Conservation (phyloP, 306 rosid genomes). For the Castanopsis chinensis region DNA sequence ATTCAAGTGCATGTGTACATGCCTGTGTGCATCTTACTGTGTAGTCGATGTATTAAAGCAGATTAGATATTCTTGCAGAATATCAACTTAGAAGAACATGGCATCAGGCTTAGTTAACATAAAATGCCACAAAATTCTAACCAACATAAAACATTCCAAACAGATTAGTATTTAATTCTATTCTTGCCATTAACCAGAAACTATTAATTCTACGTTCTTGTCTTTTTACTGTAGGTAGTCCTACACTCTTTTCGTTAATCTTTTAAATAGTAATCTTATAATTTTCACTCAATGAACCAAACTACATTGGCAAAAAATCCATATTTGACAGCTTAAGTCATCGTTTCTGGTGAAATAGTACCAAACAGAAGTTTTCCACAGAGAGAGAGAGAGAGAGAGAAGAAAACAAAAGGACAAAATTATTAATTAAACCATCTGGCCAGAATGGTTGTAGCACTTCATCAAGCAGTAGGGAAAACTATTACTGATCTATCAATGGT, state of each 20-base stretch:
- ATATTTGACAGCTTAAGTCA: neutral
- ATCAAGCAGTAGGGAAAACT: neutral
- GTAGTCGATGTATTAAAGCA: neutral
- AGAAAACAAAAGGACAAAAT: neutral
- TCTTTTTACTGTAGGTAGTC: neutral
- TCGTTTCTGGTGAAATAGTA: neutral
- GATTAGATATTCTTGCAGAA: conserved; percentile 3
- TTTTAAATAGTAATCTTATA: neutral
- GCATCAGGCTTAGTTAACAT: neutral
- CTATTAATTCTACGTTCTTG: neutral
- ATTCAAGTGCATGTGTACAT: neutral
- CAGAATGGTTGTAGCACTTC: neutral
- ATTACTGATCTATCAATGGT: neutral
- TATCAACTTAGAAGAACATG: neutral
- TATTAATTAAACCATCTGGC: neutral
- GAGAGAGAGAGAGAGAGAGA: neutral
- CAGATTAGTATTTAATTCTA: neutral
- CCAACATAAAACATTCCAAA: neutral
- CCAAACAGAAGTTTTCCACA: neutral
- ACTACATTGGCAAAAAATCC: neutral
- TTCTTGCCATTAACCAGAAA: neutral
- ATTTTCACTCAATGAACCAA: neutral
- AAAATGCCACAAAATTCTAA: neutral
- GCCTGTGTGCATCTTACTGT: neutral
- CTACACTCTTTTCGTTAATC: neutral